Evolutionary conservation across 2,329 filamentous ascomycete species (phyloP), one percentile per base, ranked within the genome.

Genomic region (Magnaporthiopsis incrustans): DNA sequence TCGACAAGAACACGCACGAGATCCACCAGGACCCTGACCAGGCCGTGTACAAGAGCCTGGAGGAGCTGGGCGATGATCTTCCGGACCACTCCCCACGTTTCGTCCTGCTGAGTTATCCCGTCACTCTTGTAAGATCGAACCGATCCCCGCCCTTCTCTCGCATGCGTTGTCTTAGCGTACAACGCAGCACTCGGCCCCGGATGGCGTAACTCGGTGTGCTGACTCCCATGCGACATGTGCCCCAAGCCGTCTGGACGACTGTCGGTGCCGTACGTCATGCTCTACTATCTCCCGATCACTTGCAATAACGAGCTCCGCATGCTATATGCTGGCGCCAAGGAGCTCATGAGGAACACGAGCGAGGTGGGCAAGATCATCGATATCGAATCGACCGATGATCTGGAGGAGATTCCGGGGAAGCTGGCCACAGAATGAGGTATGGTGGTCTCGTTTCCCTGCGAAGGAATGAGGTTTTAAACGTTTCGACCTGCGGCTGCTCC

Each of bases 311-410:
- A 93, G 73, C 81, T 90, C 73, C 87, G 91, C 69, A 98, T 98
- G 95, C 80, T 95, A 73, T 99, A 98, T 75, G 95, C 95, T 35
- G 90, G 93, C 56, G 95, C 95, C 58, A 97, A 97, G 77, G 95
- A 99, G 79, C 78, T 98, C 75, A 92, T 98, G 89, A 87, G 93
- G 68, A 96, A 91, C 73, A 96, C 91, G 64, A 91, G 91, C 65
- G 92, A 97, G 78, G 93, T 92, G n/a, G 89, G 89, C 63, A 86
- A 85, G 69, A 89, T 98, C 32, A 85, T 99, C 67, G 94, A 98
- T 76, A 86, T 98, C 61, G 86, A 90, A 69, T 87, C 85, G 26
- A 83, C 85, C 4, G 92, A 96, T 64, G 94, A 97, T 64, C 73
- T 98, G 69, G 87, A 90, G 68, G 87, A 89, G n/a, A 87, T 98